Percentiles rank a stretch among this genome's conserved stretches.
Evolutionary conservation across 2,329 filamentous ascomycete genomes (phyloP).

Genomic region (Phaeosphaeria sp.): DNA sequence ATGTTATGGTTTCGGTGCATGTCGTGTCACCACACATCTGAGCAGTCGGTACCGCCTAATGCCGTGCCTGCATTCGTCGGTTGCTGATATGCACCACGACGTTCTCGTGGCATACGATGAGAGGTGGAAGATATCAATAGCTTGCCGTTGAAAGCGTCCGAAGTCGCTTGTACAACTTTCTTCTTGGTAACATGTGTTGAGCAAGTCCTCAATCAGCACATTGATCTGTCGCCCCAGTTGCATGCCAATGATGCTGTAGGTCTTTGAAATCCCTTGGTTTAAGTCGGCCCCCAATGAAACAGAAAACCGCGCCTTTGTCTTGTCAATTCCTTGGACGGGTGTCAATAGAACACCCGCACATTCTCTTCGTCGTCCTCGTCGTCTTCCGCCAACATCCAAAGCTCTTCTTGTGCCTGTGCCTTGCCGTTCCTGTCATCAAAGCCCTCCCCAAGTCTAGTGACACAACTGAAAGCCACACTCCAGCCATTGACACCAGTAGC

Average conservation of each 20-base stretch:
- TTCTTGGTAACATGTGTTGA: background rate
- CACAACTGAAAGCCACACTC: slow-evolving; percentile 42
- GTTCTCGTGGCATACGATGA: background rate
- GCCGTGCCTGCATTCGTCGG: background rate
- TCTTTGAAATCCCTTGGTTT: background rate
- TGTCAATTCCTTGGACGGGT: background rate
- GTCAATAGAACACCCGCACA: slow-evolving; percentile 41
- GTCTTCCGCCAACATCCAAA: slow-evolving; percentile 36
- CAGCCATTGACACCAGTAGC: slow-evolving; percentile 37
- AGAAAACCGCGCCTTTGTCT: background rate
- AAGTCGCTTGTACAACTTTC: background rate
- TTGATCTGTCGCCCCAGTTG: background rate
- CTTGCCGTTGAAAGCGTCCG: background rate
- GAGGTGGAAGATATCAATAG: background rate
- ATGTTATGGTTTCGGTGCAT: background rate
- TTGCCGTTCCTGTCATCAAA: slow-evolving; percentile 23
- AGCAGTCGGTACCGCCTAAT: no score
- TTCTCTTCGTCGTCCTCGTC: slow-evolving; percentile 23
- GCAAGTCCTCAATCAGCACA: background rate
- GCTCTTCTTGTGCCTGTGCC: slow-evolving; percentile 26
- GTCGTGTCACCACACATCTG: background rate
- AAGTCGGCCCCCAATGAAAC: background rate
- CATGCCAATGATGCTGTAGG: background rate
- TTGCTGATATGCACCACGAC: background rate
- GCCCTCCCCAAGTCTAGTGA: slow-evolving; percentile 32